Base-by-base conservation (phyloP, 345 rosid species). In the Camelina sativa region DNA sequence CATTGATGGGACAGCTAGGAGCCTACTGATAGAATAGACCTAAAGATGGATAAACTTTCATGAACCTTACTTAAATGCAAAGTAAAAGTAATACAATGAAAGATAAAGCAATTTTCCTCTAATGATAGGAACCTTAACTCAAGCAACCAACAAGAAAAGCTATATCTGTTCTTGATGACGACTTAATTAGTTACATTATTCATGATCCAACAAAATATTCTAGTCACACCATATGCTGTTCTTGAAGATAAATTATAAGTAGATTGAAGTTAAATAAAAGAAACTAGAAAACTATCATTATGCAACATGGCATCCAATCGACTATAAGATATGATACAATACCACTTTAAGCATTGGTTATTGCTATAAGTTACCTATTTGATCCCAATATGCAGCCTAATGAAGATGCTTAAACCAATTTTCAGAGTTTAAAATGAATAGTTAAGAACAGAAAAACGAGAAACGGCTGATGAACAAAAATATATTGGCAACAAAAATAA, bases 1-100 rank as follows among this genome's bases (percentile, higher is more conserved):
- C 79, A 95, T 80, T 61, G 97, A 87, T 65, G 99, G 97, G 72
- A 95, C 97, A 67, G 87, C 83, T 43, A 80, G 82, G 65, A 95
- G 84, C 79, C 99, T 85, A 83, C 78, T 87, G 52, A 95, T 75
- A 60, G 81, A 79, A 82, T 92, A 95, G 38, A 86, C 97, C 99
- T 95, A 64, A 66, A 56, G 66, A 72, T 59, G 35, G 63, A 72
- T 72, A 58, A 55, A 62, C 3, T 37, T 57, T 65, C 0, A 4
- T 30, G 17, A 51, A 0, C 8, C 66, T 51, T 71, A 71, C 23
- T 59, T 17, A 0, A 59, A 41, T 8, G 11, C 16, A 72, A 19
- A 51, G 8, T 32, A 65, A 40, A 72, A 59, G 13, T 15, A 43
- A 32, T 15, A 66, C 8, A 59, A 22, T 23, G 35, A 59, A 72